Evolutionary conservation across 768 basidiomycete species (phyloP), one percentile per base, ranked within the genome.

Genomic region (Phallus indusiatus): DNA sequence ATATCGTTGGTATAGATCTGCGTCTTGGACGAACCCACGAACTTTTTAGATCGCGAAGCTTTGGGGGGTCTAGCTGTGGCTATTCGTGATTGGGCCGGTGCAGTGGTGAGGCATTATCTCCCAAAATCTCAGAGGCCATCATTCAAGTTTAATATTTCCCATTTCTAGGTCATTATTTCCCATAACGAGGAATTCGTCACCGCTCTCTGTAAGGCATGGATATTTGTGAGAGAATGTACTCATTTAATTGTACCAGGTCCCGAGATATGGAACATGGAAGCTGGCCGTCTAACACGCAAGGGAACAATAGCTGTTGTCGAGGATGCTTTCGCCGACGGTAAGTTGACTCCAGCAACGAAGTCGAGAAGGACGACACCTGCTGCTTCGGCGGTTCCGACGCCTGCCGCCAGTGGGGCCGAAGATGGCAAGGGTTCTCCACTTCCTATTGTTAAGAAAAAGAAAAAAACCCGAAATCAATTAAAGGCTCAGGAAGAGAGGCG

Each of bases 31-130:
- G 90, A 93, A 71, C 92, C 92, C 36, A 95, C 90, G 69, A 97
- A 98, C 75, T 97, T 97, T 80, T 81, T 97, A 76, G 94, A 96
- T 71, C 85, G 94, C 64, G 94, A 97, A 71, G 93, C 94, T 20
- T 77, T 97, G 18, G 94, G 94, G 64, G 94, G 95, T 61, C 76
- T 98, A 47, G 93, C 94, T 36, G 85, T 95, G 24, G 94, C 95
- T 48, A 97, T 97, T 73, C 85, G 82, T 63, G 90, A 95, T 63
- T 97, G 95, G 94, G 82, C 83, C 51, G 94, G 95, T 59, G 93
- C 90, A 48, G 89, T 94, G 37, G 86, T 88, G 76, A 65, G 81
- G 71, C 50, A 48, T 35, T 35, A 64, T 56, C 63, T 61, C 64
- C 60, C 49, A 58, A 55, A 42, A 62, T 21, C 22, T 63, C 53